Base-by-base conservation (phyloP, 2,329 filamentous ascomycete species). In the Bipolaris sorokiniana region DNA sequence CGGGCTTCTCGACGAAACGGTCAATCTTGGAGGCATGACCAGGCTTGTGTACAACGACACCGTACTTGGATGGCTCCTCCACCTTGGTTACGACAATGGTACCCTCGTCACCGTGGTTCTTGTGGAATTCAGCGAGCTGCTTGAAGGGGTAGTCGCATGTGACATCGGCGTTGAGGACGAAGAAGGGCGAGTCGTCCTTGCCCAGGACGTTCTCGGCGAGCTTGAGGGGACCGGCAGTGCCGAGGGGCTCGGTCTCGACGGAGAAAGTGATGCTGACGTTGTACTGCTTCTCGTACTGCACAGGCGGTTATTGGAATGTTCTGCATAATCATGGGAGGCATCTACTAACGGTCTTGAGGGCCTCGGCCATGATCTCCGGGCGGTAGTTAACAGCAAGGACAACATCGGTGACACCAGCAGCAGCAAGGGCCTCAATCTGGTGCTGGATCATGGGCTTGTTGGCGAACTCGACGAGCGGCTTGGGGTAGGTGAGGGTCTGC, bases 371-470 rank as follows among this genome's bases (percentile, higher is more conserved):
- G 69, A 98, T 87, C 84, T 99, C 95, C 40, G 94, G 94, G 68
- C 94, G 88, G 84, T 99, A 99, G 86, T 99, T 99, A 79, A 99
- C 95, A 61, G 95, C 94, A 56, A 99, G 87, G 54, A 99, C 94
- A 73, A 99, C 96, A 82, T 98, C 93, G 62, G 92, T 98, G 65
- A 98, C 95, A 77, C 94, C 94, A 57, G 92, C 94, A 59, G 88
- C 90, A 68, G 95, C 94, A 68, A 99, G 86, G 66, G 92, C 92
- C 82, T 97, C 92, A 71, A 99, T 91, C 82, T 99, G 94, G 81
- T 98, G 94, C 74, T 96, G 86, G 79, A 99, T 98, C 94, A 99
- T 99, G 77, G 93, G 95, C 82, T 95, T 94, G 86, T 99, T 99
- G 76, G 88, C 92, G 76, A 99, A 99, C 82, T 99, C 94, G 74